Evolutionary conservation across 2,329 filamentous ascomycete genomes (phyloP), one percentile per base, ranked within the genome.

Genomic region (Ilyonectria destructans): DNA sequence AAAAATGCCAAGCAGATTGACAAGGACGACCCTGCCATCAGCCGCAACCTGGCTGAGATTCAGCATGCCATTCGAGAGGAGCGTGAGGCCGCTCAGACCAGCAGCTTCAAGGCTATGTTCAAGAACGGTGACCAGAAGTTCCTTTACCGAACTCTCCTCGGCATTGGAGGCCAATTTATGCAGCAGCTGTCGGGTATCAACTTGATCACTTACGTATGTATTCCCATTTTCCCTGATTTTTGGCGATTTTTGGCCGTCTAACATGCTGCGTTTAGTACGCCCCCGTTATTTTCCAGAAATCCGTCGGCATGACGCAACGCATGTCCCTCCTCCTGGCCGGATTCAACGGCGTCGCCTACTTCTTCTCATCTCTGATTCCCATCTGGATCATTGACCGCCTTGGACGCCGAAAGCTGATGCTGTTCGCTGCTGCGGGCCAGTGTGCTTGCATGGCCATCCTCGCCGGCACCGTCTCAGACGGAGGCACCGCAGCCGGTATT

Each of bases 391-490:
- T 81, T 31, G 80, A 81, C 40, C 76, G 77, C 2, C 85, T 85
- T 69, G 89, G 88, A 19, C 84, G 88, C 6, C 82, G 89, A 9
- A 89, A 88, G 74, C 82, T 90, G 77, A 88, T 91, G 84, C 84
- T 90, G 75, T 89, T 82, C 23, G 79, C 80, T 1, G 78, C 75
- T 13, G 74, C 68, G 2, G 80, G 80, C 1, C 80, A 82, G 48
- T 75, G 78, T 63, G 72, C 67, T 3, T 86, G 84, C 66, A 86
- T 87, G 84, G 82, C 81, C 12, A 76, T 85, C 2, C 77, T 86
- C 10, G 83, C 84, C 2, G 83, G 82, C 9, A 85, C 84, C 0
- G 81, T 85, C 0, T 81, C 77, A 10, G 75, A 81, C 48, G 82
- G 80, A 9, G 71, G 77, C n/a, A 76, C 77, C 15, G 68, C 79